Percentiles rank a stretch among this genome's conserved stretches.
These are phyloP conservation scores for Mycosphaerella sp. DNA, from an alignment of 2,329 filamentous ascomycete species.

Conservation along the genomic window DNA sequence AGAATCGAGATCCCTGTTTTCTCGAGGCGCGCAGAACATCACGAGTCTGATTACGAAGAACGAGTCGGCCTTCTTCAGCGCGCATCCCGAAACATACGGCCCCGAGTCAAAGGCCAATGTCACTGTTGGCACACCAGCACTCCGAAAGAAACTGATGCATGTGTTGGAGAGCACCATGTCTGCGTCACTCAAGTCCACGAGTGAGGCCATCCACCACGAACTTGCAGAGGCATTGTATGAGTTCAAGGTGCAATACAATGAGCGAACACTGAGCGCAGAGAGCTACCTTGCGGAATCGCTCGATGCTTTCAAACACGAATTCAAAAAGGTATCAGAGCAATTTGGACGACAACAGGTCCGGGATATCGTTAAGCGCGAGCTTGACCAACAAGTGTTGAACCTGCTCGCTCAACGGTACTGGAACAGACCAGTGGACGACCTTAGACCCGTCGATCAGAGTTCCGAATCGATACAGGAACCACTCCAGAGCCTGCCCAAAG, in stretches of 20 bases:
- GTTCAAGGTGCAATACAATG: conserved; percentile 99
- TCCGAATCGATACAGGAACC: conserved; percentile 28
- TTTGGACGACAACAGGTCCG: conserved; percentile 89
- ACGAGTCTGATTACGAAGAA: conserved; percentile 77
- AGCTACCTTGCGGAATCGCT: conserved; percentile 93
- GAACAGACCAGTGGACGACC: conserved; percentile 89
- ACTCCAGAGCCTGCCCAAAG: conserved; percentile 67
- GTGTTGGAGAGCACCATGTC: conserved; percentile 98
- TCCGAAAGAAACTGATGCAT: conserved; percentile 94
- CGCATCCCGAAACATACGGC: conserved; percentile 75
- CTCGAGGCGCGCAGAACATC: conserved; percentile 72
- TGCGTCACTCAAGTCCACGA: conserved; percentile 77
- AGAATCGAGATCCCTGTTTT: conserved; percentile 65
- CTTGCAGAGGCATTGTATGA: conserved; percentile 96
- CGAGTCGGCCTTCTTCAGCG: conserved; percentile 77
- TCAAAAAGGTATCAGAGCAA: conserved; percentile 83
- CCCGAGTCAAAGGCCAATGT: conserved; percentile 56
- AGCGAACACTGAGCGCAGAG: conserved; percentile 86
- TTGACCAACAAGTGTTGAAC: conserved; percentile 92
- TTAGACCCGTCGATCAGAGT: conserved; percentile 46
- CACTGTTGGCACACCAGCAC: conserved; percentile 72
- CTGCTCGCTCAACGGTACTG: conserved; percentile 89
- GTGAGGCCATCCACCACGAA: conserved; percentile 88
- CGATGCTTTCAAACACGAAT: conserved; percentile 95
- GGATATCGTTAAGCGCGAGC: conserved; percentile 79